phyloP scores from a whole-genome alignment of 192 early-diverging fungal genomes.

The Diversispora eburnea region DNA sequence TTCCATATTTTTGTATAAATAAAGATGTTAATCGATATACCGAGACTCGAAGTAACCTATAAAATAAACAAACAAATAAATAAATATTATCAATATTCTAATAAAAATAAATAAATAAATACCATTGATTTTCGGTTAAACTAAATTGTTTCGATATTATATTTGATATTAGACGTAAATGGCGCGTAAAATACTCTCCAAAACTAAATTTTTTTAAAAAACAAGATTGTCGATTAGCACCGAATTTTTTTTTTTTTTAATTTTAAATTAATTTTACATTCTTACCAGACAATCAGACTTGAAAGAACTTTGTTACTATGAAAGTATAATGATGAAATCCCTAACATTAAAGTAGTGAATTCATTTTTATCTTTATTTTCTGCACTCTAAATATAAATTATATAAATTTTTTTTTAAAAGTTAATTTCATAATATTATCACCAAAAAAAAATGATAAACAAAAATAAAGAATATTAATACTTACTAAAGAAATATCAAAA shows the following conservation, averaged over 20 bases:
- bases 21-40: conserved; percentile 11
- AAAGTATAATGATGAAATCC: conserved; percentile 43
- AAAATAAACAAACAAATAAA: neutral
- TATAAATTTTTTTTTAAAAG: no score
- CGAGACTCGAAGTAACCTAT: conserved; percentile 11
- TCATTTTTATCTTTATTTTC: conserved; percentile 49
- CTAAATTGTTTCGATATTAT: conserved; percentile 36
- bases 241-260: neutral
- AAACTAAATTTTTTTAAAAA: conserved; percentile 23
- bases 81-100: neutral
- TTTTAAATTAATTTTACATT: neutral
- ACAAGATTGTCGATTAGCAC: no score
- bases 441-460: neutral
- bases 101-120: neutral
- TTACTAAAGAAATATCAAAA: conserved; percentile 35
- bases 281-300: conserved; percentile 10
- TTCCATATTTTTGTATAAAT: conserved; percentile 29
- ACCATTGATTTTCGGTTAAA: conserved; percentile 38
- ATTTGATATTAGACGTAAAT: conserved; percentile 32
- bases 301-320: conserved; percentile 40
- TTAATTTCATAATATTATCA: neutral
- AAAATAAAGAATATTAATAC: neutral
- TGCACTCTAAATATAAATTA: conserved; percentile 18
- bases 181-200: conserved; percentile 33
- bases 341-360: conserved; percentile 45